Base-by-base conservation (phyloP, 176 grass and related monocot genomes). In the Raddia guianensis region DNA sequence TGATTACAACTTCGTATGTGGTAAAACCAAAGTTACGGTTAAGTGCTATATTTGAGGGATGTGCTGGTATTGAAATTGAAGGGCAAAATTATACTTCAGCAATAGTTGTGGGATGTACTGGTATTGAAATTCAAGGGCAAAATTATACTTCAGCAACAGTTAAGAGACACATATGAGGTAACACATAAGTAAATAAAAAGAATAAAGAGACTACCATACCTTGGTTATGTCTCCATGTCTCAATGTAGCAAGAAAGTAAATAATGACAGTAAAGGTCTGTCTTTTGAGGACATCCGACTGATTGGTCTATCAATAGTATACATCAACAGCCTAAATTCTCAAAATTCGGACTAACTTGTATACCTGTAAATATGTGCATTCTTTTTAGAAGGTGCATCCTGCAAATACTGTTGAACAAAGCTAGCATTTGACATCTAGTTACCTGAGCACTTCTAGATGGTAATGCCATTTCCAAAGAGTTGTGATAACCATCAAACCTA, bases 401-500 rank as follows among this genome's bases (percentile, higher is more conserved):
- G 35, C 20, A 40, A 40, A 87, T 43, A 67, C 49, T 69, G 47
- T 53, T 86, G 49, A 27, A 87, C 71, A 59, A 14, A 54, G n/a
- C 21, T 57, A 61, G 19, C 68, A 73, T 68, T 66, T 50, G 59
- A 65, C 66, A 75, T 74, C 62, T 58, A 50, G 83, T 50, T 53
- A 97, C 94, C 92, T 98, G 95, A 94, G 95, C 95, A 73, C 92
- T 98, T 94, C 90, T 92, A 87, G 50, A 85, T 91, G 95, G 86
- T 69, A 98, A 92, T 83, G 83, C 20, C 66, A 94, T 82, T 65
- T 94, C 88, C 73, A 98, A 83, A 40, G 90, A 98, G 76, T 91
- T 90, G 16, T 74, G 88, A 72, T 80, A 89, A 86, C 92, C 92
- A 92, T 92, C 92, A 94, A 60, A 70, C 65, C 95, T 97, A 62